These are phyloP conservation scores for Dioszegia hungarica DNA, from an alignment of 768 basidiomycete genomes.

Conservation along the genomic window DNA sequence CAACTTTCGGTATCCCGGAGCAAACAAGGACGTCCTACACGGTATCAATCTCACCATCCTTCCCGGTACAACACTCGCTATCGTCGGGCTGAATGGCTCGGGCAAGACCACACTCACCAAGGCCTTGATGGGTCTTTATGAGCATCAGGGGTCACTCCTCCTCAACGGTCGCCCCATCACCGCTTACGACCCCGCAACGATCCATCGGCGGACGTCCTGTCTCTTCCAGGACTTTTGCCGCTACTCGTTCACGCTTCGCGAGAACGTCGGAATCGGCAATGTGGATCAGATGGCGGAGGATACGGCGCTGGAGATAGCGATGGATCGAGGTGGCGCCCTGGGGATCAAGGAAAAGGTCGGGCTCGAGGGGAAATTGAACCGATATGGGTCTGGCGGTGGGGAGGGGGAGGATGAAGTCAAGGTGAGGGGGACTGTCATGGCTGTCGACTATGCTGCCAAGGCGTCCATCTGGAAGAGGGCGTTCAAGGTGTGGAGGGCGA, in stretches of 20 bases:
- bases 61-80: conserved; percentile 74
- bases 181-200: conserved; percentile 62
- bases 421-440: background rate
- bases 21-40: conserved; percentile 61
- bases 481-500: too few relatives aligned
- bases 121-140: conserved; percentile 72
- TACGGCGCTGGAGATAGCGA: too few relatives aligned
- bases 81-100: conserved; percentile 57
- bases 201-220: conserved; percentile 69
- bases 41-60: conserved; percentile 66
- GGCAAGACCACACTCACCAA: conserved; percentile 79
- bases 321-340: conserved; percentile 68
- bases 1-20: conserved; percentile 76
- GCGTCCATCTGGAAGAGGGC: too few relatives aligned
- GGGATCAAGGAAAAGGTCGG: conserved; percentile 64
- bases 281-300: conserved; percentile 64
- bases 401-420: conserved; percentile 5
- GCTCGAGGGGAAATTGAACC: conserved; percentile 64
- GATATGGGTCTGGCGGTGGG: conserved; percentile 39
- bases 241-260: conserved; percentile 68
- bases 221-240: conserved; percentile 83
- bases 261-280: conserved; percentile 78
- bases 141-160: conserved; percentile 59
- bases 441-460: too few relatives aligned
- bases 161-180: conserved; percentile 70